Conservation (phyloP, 768 basidiomycete genomes). For the Sutorius australiensis region DNA sequence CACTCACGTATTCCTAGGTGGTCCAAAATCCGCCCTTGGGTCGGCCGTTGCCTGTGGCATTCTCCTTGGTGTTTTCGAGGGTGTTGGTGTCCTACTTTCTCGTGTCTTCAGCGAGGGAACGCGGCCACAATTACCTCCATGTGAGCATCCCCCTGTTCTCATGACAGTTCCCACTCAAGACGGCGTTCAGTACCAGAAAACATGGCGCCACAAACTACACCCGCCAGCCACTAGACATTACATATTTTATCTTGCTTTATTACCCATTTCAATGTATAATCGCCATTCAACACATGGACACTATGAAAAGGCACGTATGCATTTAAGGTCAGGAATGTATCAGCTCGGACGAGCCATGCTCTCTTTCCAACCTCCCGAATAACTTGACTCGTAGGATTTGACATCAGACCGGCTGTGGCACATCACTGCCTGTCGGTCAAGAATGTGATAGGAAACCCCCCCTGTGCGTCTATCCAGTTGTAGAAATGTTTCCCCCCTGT, state of each 20-base stretch:
- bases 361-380: neutral
- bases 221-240: conserved; percentile 50
- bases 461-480: neutral
- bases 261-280: conserved; percentile 38
- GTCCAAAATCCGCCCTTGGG: conserved; percentile 84
- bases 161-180: conserved; percentile 3
- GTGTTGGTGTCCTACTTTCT: conserved; percentile 89
- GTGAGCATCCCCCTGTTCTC: conserved; percentile 45
- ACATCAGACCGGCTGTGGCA: conserved; percentile 5
- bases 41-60: conserved; percentile 98
- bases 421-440: neutral
- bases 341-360: neutral
- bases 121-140: conserved; percentile 73
- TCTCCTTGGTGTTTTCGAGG: conserved; percentile 89
- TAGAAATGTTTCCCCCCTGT: too few relatives aligned
- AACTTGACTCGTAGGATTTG: conserved; percentile 1
- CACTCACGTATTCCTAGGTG: conserved; percentile 51
- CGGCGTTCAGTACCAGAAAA: conserved; percentile 46
- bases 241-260: conserved; percentile 26
- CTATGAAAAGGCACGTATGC: conserved; percentile 24
- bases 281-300: conserved; percentile 33
- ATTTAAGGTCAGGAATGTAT: neutral
- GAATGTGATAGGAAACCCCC: conserved; percentile 3
- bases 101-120: conserved; percentile 84
- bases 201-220: conserved; percentile 48